Evolutionary conservation across 805 yeast species (phyloP).

Genomic region (Isabelozyma heimii): DNA sequence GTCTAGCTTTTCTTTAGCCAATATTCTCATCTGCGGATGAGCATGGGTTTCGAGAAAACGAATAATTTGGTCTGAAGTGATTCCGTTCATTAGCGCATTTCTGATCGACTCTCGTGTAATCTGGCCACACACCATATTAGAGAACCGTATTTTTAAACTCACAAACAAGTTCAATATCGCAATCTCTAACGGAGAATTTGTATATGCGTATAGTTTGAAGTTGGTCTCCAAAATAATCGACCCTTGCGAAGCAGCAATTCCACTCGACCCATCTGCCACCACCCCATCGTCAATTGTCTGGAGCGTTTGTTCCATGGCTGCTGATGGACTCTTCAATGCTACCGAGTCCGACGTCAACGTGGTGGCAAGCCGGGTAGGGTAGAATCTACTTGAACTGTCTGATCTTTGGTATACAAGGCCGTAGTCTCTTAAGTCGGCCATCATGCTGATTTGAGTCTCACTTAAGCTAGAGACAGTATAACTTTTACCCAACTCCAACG

Average conservation of each 20-base stretch:
- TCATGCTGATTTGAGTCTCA: constrained; percentile 79
- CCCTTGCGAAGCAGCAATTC: constrained; percentile 42
- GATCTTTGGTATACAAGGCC: constrained; percentile 75
- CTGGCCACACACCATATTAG: constrained; percentile 91
- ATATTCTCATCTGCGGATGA: constrained; percentile 81
- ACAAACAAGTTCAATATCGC: constrained; percentile 89
- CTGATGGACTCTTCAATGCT: constrained; percentile 67
- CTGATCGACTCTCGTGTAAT: constrained; percentile 90
- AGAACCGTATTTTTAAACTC: constrained; percentile 77
- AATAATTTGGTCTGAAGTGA: constrained; percentile 92
- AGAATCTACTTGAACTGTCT: constrained; percentile 61
- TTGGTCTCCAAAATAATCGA: constrained; percentile 89
- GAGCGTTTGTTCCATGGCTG: constrained; percentile 72
- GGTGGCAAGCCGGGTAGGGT: constrained; percentile 89
- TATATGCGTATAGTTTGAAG: constrained; percentile 88
- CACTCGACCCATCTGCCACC: constrained; percentile 8
- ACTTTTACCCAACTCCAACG: constrained; percentile 85
- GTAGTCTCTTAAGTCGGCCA: constrained; percentile 86
- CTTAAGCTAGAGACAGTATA: constrained; percentile 70
- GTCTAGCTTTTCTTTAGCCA: constrained; percentile 66
- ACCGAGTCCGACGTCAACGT: constrained; percentile 83
- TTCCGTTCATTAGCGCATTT: constrained; percentile 79
- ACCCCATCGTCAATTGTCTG: constrained; percentile 7
- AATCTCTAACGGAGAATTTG: constrained; percentile 91
- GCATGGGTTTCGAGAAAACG: constrained; percentile 88